These are phyloP conservation scores for Clarireedia monteithiana DNA, from an alignment of 2,329 filamentous ascomycete species.

Conservation along the genomic window DNA sequence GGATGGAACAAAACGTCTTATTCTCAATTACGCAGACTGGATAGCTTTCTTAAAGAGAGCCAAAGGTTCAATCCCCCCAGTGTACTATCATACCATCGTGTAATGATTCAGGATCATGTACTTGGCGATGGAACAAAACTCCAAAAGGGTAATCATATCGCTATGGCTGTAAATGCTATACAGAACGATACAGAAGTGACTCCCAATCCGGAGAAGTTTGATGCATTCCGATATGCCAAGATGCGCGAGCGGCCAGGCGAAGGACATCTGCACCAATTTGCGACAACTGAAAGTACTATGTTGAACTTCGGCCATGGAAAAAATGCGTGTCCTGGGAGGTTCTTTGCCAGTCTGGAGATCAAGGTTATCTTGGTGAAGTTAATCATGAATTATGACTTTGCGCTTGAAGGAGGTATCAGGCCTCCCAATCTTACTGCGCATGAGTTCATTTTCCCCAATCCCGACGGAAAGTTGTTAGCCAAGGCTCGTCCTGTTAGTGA, in stretches of 20 bases:
- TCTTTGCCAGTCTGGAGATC: conserved; percentile 24
- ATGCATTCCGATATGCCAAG: conserved; percentile 6
- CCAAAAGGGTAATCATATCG: neutral
- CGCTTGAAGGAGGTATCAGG: neutral
- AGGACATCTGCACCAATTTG: conserved; percentile 2
- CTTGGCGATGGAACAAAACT: neutral
- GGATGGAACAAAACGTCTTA: conserved; percentile 2
- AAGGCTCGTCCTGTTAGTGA: neutral
- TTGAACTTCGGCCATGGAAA: conserved; percentile 33
- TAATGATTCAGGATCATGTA: neutral
- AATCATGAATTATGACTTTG: conserved; percentile 22
- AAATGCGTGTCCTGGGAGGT: conserved; percentile 35
- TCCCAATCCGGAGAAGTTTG: neutral
- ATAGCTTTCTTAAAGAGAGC: conserved; percentile 33
- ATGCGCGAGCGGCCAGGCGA: neutral
- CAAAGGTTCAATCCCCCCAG: conserved; percentile 27
- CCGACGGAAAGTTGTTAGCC: neutral
- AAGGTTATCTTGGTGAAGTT: conserved; percentile 30
- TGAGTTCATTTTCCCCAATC: conserved; percentile 9
- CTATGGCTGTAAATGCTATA: neutral
- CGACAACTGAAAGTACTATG: neutral
- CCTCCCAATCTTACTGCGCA: neutral
- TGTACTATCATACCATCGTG: neutral
- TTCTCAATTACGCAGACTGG: conserved; percentile 23
- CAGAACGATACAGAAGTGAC: neutral